Evolutionary conservation across 2,329 filamentous ascomycete genomes (phyloP), one percentile per base, ranked within the genome.

Genomic region (Cercospora sp.): DNA sequence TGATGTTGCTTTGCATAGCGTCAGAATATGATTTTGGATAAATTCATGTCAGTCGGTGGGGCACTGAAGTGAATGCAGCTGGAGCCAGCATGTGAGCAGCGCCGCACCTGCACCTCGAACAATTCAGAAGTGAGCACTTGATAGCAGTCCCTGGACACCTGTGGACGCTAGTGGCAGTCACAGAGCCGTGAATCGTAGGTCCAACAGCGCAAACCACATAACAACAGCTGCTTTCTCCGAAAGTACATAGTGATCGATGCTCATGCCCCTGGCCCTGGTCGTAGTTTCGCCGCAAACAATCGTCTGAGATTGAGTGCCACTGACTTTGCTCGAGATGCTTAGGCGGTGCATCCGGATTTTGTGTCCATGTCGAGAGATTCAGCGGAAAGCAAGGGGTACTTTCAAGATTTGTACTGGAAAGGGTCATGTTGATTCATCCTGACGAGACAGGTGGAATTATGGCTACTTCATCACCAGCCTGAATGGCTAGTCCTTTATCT

Each of bases 381-480:
- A 26, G 13, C 4, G 5, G 12, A 24, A 13, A 4, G 13, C 12
- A 28, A 24, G 12, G 16, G 24, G 6, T 13, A 28, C 24, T 53
- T 13, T 13, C 10, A 53, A 53, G 4, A 16, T 53, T 53, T 26
- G 21, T 6, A 13, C 5, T 28, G 12, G 12, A 7, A 53, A 16
- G 21, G 13, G 12, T 26, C 7, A 26, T 16, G 7, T 55, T 26
- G 49, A 49, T 49, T 86, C 79, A 95, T 4, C 92, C 92, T 43
- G 92, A 93, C 83, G 92, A 96, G 72, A 96, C 93, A 9, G 93
- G 92, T 37, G 93, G 92, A 66, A 96, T 94, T 40, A 96, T 90
- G 51, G 91, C 93, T 65, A 96, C 91, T 81, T 96, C 93, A 77
- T 96, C 92, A 30, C 90, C 91, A 70, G 88, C 87, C 62, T 88